Evolutionary conservation across 202 grass and related monocot species (phyloP).

Genomic region (Hordeum pubiflorum): DNA sequence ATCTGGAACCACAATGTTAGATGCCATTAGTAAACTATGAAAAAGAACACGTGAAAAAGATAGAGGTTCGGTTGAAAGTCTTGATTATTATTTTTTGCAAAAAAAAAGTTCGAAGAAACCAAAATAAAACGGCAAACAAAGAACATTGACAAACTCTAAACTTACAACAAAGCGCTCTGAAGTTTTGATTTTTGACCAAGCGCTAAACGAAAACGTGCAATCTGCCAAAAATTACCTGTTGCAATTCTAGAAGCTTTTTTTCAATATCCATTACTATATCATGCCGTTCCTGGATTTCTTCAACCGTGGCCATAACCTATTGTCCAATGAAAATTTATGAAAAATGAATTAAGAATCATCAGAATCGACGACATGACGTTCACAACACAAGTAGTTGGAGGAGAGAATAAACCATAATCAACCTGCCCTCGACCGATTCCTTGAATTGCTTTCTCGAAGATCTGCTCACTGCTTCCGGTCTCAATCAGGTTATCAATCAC

Average conservation of each 20-base stretch:
- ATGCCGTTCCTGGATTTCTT: constrained; percentile 94
- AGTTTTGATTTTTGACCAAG: background rate
- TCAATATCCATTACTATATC: constrained; percentile 78
- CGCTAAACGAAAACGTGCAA: background rate
- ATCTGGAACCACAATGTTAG: constrained; percentile 41
- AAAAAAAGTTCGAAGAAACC: no score
- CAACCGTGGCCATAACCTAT: constrained; percentile 55
- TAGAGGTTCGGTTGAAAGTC: background rate
- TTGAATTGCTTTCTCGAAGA: constrained; percentile 79
- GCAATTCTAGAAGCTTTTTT: constrained; percentile 65
- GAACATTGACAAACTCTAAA: background rate
- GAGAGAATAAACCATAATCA: background rate
- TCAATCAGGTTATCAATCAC: constrained; percentile 73
- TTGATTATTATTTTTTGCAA: background rate
- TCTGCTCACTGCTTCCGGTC: constrained; percentile 86
- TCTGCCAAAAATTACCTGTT: constrained; percentile 42
- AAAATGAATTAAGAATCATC: background rate
- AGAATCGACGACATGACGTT: background rate
- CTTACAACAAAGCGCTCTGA: background rate
- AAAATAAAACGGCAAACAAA: background rate
- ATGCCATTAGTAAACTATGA: background rate
- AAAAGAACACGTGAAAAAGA: background rate
- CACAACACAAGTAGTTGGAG: background rate
- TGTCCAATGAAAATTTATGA: background rate
- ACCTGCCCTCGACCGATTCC: constrained; percentile 62